phyloP scores from a whole-genome alignment of 208 protist genomes.

The Porcisia hertigi region DNA sequence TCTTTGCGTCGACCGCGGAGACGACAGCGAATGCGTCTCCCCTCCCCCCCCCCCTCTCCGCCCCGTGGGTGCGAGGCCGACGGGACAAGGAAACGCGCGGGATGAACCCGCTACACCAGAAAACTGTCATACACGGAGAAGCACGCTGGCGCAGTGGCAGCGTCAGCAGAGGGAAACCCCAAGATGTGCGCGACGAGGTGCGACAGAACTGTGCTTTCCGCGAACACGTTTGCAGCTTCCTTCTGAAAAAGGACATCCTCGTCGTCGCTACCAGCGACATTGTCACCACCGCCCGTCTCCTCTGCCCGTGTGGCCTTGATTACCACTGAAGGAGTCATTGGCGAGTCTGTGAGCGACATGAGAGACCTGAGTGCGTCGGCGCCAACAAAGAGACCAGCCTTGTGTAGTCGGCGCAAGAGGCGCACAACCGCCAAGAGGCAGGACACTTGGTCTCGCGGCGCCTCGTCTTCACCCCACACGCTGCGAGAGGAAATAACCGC shows the following conservation, averaged over 20 bases:
- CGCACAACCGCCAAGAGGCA: constrained; percentile 58
- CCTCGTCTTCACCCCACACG: constrained; percentile 21
- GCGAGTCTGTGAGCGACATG: background rate
- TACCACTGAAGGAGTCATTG: background rate
- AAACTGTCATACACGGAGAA: constrained; percentile 20
- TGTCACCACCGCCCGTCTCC: constrained; percentile 11
- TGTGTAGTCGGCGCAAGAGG: constrained; percentile 28
- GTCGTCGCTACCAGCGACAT: constrained; percentile 20
- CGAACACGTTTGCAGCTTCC: constrained; percentile 88
- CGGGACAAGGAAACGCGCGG: background rate
- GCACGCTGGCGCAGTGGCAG: background rate
- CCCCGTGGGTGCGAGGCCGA: background rate
- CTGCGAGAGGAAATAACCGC: constrained; percentile 28
- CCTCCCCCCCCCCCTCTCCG: background rate
- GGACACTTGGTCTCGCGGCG: constrained; percentile 52
- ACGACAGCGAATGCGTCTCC: background rate
- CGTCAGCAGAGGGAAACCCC: background rate
- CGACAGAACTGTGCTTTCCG: constrained; percentile 54
- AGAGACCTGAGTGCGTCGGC: background rate
- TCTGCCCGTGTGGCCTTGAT: background rate
- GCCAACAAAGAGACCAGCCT: constrained; percentile 5
- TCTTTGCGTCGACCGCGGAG: no score
- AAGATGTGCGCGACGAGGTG: constrained; percentile 46
- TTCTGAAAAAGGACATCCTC: constrained; percentile 86
- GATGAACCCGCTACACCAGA: background rate